Percentiles rank a stretch among this genome's conserved stretches.
phyloP scores from a whole-genome alignment of 805 yeast genomes.

The Hyphopichia homilentoma region DNA sequence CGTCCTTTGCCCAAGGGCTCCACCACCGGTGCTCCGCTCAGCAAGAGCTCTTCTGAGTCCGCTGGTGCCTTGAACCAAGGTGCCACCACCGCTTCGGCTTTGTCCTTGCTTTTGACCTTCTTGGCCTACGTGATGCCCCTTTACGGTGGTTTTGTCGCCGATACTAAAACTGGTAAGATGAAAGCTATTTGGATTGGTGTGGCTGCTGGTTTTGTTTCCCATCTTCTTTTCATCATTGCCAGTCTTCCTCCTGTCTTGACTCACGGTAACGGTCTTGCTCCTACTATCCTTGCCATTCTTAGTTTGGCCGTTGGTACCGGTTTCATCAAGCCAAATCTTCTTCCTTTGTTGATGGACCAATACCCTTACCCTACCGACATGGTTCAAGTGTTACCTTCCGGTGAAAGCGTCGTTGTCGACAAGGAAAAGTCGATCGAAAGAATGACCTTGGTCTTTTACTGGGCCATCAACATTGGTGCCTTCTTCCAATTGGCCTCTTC shows the following conservation, averaged over 20 bases:
- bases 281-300: conserved; percentile 38
- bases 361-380: conserved; percentile 55
- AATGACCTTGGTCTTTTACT: conserved; percentile 46
- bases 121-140: conserved; percentile 50
- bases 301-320: conserved; percentile 48
- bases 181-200: conserved; percentile 50
- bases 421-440: conserved; percentile 41
- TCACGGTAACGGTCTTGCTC: conserved; percentile 32
- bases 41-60: conserved; percentile 24
- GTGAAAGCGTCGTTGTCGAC: conserved; percentile 61
- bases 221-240: conserved; percentile 46
- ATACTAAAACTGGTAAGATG: conserved; percentile 44
- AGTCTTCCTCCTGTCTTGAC: conserved; percentile 39
- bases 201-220: conserved; percentile 43
- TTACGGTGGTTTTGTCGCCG: conserved; percentile 51
- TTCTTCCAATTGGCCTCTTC: conserved; percentile 51
- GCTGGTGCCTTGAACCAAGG: conserved; percentile 53
- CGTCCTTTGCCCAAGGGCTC: conserved; percentile 50
- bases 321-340: conserved; percentile 50
- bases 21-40: conserved; percentile 41
- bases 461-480: conserved; percentile 55
- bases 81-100: conserved; percentile 42
- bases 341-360: conserved; percentile 45
- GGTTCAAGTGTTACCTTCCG: conserved; percentile 53
- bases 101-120: conserved; percentile 45